Evolutionary conservation across 345 rosid species (phyloP).

Genomic region (Mercurialis annua): DNA sequence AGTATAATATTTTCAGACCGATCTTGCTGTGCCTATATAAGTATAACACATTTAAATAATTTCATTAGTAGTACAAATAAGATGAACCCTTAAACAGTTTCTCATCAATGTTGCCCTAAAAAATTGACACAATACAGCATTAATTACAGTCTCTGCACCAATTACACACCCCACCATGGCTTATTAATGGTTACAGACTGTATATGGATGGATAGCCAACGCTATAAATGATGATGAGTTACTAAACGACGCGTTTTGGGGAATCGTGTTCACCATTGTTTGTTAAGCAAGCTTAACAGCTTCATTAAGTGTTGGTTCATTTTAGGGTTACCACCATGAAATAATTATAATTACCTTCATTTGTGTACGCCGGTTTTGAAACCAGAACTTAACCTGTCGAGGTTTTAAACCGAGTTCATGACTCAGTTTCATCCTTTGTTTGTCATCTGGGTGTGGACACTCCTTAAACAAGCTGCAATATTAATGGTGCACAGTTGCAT

Average conservation of each 20-base stretch:
- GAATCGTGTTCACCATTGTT: constrained; percentile 9
- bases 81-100: background rate
- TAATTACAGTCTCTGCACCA: constrained; percentile 23
- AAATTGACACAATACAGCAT: constrained; percentile 13
- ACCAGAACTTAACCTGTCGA: constrained; percentile 98
- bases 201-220: constrained; percentile 9
- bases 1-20: constrained; percentile 69
- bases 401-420: constrained; percentile 92
- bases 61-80: background rate
- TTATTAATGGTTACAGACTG: constrained; percentile 22
- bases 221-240: constrained; percentile 27
- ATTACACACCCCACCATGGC: constrained; percentile 7
- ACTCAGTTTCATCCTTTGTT: constrained; percentile 81
- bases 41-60: background rate
- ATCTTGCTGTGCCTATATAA: constrained; percentile 97
- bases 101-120: constrained; percentile 10
- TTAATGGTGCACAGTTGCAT: background rate
- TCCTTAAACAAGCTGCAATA: constrained; percentile 74
- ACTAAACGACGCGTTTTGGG: constrained; percentile 31
- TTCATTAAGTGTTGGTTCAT: constrained; percentile 8
- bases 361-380: constrained; percentile 97
- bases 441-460: constrained; percentile 96
- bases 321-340: constrained; percentile 13
- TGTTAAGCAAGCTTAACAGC: constrained; percentile 1
- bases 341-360: constrained; percentile 55